Evolutionary conservation across 768 basidiomycete species (phyloP).

Genomic region (Mycena albidolilacea): DNA sequence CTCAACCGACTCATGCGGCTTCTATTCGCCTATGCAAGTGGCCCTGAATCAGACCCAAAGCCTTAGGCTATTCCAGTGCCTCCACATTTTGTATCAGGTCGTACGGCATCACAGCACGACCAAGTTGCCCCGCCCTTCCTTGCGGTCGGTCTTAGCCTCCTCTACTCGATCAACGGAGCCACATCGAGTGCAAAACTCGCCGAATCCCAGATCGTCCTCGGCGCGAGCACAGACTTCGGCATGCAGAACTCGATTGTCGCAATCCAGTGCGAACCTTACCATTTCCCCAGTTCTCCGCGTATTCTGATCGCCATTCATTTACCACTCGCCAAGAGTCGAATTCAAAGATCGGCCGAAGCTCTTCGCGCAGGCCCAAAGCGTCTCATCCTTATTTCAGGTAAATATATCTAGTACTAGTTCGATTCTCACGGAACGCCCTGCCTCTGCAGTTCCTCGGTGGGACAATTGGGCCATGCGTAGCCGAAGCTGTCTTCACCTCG

Average conservation of each 20-base stretch:
- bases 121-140: slow-evolving; percentile 33
- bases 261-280: slow-evolving; percentile 11
- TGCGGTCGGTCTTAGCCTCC: slow-evolving; percentile 33
- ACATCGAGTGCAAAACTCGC: slow-evolving; percentile 23
- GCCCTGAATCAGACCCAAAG: background rate
- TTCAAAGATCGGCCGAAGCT: slow-evolving; percentile 31
- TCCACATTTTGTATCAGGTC: slow-evolving; percentile 40
- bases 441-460: slow-evolving; percentile 36
- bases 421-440: too few relatives aligned
- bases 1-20: slow-evolving; percentile 28
- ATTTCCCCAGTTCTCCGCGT: background rate
- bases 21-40: slow-evolving; percentile 26
- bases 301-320: background rate
- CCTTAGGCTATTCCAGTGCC: slow-evolving; percentile 7
- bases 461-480: slow-evolving; percentile 30
- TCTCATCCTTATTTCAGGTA: slow-evolving; percentile 35
- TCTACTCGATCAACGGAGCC: slow-evolving; percentile 25
- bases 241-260: slow-evolving; percentile 35
- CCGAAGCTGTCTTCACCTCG: slow-evolving; percentile 35
- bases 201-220: slow-evolving; percentile 36
- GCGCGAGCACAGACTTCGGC: slow-evolving; percentile 30
- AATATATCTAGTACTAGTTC: too few relatives aligned
- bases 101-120: slow-evolving; percentile 27
- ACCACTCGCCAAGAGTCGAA: slow-evolving; percentile 20
- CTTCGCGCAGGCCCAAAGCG: slow-evolving; percentile 33